A percentile compares a stretch with the other conserved stretches of the same genome.
Conservation (phyloP, 805 yeast genomes). For the Torulaspora microellipsoides region DNA sequence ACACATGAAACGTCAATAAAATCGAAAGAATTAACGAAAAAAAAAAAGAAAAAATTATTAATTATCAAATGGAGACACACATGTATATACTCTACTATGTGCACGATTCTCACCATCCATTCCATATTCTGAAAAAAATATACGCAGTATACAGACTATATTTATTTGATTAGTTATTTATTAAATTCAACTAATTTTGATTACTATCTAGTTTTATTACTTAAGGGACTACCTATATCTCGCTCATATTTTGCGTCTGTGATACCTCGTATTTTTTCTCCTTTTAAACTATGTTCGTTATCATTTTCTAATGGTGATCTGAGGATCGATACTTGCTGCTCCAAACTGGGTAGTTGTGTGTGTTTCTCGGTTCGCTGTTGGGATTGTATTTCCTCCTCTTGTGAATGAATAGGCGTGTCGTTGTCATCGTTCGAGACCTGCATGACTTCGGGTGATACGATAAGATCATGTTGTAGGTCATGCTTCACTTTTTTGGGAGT, state of each 20-base stretch:
- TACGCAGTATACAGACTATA: constrained; percentile 1
- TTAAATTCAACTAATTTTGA: constrained; percentile 1
- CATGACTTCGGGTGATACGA: constrained; percentile 7
- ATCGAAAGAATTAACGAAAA: constrained; percentile 4
- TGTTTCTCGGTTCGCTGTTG: constrained; percentile 5
- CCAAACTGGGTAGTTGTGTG: constrained; percentile 7
- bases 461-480: background rate
- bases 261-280: constrained; percentile 15
- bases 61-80: background rate
- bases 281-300: constrained; percentile 1
- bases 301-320: constrained; percentile 13
- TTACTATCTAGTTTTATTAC: constrained; percentile 11
- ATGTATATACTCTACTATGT: constrained; percentile 11
- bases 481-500: constrained; percentile 27
- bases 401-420: constrained; percentile 5
- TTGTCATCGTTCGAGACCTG: constrained; percentile 5
- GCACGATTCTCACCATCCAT: constrained; percentile 11
- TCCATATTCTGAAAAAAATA: constrained; percentile 12
- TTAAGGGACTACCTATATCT: constrained; percentile 15
- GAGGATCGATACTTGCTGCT: constrained; percentile 15
- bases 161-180: constrained; percentile 7
- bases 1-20: background rate
- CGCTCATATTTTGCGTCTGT: constrained; percentile 9
- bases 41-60: background rate
- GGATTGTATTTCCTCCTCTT: constrained; percentile 4